A percentile compares a stretch with the other conserved stretches of the same genome.
phyloP scores from a whole-genome alignment of 805 yeast genomes.

The Candida succiphila region DNA sequence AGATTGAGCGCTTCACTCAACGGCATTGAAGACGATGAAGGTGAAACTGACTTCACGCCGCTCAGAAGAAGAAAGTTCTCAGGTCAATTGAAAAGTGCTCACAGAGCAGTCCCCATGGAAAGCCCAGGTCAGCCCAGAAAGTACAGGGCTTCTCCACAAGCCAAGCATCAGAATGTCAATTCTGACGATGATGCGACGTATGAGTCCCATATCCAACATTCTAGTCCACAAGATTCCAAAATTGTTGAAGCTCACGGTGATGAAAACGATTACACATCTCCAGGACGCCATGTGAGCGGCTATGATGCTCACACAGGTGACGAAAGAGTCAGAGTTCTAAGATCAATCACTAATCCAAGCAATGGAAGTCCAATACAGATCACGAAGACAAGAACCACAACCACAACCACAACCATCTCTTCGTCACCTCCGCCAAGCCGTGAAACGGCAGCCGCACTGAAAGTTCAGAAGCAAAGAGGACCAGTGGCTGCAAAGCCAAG shows the following conservation, averaged over 20 bases:
- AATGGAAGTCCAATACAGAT: conserved; percentile 25
- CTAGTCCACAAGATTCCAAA: conserved; percentile 8
- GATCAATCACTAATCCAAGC: conserved; percentile 19
- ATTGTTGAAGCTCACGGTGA: not conserved
- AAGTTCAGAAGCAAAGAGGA: conserved; percentile 20
- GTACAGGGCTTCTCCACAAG: conserved; percentile 24
- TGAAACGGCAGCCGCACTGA: conserved; percentile 7
- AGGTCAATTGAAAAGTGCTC: conserved; percentile 52
- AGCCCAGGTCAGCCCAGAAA: conserved; percentile 98
- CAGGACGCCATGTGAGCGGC: conserved; percentile 3
- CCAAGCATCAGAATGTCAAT: conserved; percentile 20
- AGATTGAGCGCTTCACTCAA: conserved; percentile 13
- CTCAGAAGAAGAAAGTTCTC: conserved; percentile 63
- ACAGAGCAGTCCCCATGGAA: conserved; percentile 76
- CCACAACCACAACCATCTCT: conserved; percentile 35
- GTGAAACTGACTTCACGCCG: conserved; percentile 56
- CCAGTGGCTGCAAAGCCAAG: conserved; percentile 10
- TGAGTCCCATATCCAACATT: conserved; percentile 13
- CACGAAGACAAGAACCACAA: conserved; percentile 38
- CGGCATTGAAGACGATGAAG: conserved; percentile 13
- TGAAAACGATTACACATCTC: conserved; percentile 1
- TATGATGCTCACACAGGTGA: conserved; percentile 6
- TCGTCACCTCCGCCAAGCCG: conserved; percentile 18
- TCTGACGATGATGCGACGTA: conserved; percentile 25
- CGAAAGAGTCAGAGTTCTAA: conserved; percentile 29